phyloP scores from a whole-genome alignment of 768 basidiomycete genomes.

The Xerocomellus amylosporus region DNA sequence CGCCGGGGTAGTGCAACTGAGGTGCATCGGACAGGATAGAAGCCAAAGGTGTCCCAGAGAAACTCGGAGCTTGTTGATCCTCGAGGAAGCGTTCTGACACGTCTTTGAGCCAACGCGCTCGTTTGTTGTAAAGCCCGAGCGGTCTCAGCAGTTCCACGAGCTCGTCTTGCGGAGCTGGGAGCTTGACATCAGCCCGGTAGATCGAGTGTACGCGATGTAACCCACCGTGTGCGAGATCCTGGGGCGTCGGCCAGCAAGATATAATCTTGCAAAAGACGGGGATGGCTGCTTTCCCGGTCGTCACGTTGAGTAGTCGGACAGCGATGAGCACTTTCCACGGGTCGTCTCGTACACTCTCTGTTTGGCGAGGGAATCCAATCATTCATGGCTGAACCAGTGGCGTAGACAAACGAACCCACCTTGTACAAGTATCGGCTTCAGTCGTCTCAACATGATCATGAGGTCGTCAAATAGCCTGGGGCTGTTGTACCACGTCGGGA shows the following conservation, averaged over 20 bases:
- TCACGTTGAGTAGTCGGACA: constrained; percentile 68
- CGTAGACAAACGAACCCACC: constrained; percentile 14
- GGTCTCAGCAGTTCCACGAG: constrained; percentile 46
- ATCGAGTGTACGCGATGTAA: not conserved
- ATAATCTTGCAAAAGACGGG: constrained; percentile 64
- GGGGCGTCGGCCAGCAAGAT: constrained; percentile 55
- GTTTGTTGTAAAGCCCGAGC: constrained; percentile 59
- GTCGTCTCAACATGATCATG: constrained; percentile 25
- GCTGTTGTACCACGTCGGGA: not conserved
- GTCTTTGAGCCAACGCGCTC: constrained; percentile 52
- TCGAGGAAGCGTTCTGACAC: constrained; percentile 52
- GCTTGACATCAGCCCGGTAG: not conserved
- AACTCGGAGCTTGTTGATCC: constrained; percentile 34
- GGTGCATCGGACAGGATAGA: constrained; percentile 33
- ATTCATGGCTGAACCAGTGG: not conserved
- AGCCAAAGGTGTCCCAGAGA: not conserved
- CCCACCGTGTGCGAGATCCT: constrained; percentile 53
- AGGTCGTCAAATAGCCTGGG: constrained; percentile 20
- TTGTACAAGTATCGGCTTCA: constrained; percentile 33
- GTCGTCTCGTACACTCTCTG: constrained; percentile 48
- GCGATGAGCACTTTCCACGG: constrained; percentile 73
- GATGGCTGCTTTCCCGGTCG: constrained; percentile 58
- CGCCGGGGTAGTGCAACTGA: constrained; percentile 59
- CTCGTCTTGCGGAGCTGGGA: constrained; percentile 42
- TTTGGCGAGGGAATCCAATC: not conserved